Base-by-base conservation (phyloP, 2,329 filamentous ascomycete species). In the Balansia obtecta region DNA sequence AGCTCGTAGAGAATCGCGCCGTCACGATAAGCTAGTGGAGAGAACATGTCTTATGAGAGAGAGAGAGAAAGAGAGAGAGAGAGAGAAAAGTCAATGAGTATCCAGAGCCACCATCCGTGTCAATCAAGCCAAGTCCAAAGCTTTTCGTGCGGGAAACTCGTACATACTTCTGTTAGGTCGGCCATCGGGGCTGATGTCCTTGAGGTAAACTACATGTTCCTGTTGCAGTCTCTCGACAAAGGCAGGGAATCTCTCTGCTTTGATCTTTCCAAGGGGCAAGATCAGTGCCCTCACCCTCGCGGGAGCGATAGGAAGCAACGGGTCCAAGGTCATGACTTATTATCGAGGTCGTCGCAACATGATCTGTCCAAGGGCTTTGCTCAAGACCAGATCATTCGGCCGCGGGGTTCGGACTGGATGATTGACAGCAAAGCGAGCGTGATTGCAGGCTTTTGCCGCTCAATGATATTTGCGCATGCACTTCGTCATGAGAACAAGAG, bases 1-100 rank as follows among this genome's bases (percentile, higher is more conserved):
- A 96, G 77, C 64, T 95, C 86, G 74, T 93, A 96, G 60, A 96
- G 77, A 54, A 97, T 85, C 61, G 83, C 82, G 53, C 91, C 91
- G 58, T 83, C 79, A 11, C 88, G 89, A 66, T 93, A 95, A 13
- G 86, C 87, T 60, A 93, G 72, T 40, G 91, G 91, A 52, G 88
- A 95, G 69, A 97, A 96, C 83, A 93, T 90, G 68, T 88, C 89
- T 95, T 95, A 53, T 49, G 43, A 49, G 34, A n/a, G 18, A 48
- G 34, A n/a, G n/a, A n/a, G n/a, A n/a, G n/a, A n/a, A n/a, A n/a
- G n/a, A n/a, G n/a, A n/a, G n/a, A n/a, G n/a, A n/a, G n/a, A n/a
- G 43, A 49, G 34, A n/a, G 18, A 48, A 32, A 48, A 45, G 42
- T 22, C 20, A 37, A 53, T 64, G 54, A 64, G 56, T 50, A 39